A percentile compares a stretch with the other conserved stretches of the same genome.
Evolutionary conservation across 2,329 filamentous ascomycete species (phyloP).

Genomic region (Aaosphaeria arxii): DNA sequence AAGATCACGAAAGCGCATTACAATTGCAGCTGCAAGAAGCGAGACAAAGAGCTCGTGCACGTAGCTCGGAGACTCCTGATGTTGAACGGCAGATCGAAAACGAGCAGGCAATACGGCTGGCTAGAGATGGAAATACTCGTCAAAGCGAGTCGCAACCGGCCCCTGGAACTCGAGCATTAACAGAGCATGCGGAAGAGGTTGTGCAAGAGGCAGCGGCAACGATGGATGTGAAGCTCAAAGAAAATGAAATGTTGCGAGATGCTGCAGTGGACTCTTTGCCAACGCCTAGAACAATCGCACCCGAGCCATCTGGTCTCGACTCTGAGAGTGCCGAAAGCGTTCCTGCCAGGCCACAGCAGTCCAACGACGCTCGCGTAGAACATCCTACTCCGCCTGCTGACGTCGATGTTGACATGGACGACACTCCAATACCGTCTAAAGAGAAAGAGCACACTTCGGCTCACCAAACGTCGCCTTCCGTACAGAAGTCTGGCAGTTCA

Average conservation of each 20-base stretch:
- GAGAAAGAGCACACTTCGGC: constrained; percentile 8
- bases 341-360: constrained; percentile 8
- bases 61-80: constrained; percentile 53
- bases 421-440: constrained; percentile 12
- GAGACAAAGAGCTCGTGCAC: constrained; percentile 39
- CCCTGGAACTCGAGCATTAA: constrained; percentile 18
- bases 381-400: constrained; percentile 36
- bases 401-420: constrained; percentile 31
- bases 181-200: constrained; percentile 19
- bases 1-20: constrained; percentile 52
- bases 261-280: constrained; percentile 32
- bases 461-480: constrained; percentile 19
- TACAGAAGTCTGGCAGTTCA: constrained; percentile 63
- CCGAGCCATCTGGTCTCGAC: constrained; percentile 24
- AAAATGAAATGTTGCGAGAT: constrained; percentile 10
- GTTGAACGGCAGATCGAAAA: constrained; percentile 57
- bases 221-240: constrained; percentile 6
- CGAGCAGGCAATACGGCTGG: constrained; percentile 45
- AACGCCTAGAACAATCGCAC: constrained; percentile 32
- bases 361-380: constrained; percentile 11
- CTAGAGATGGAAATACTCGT: constrained; percentile 29
- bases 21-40: constrained; percentile 49
- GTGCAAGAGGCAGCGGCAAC: constrained; percentile 7
- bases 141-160: constrained; percentile 15
- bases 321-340: constrained; percentile 18